A percentile compares a stretch with the other conserved stretches of the same genome.
Evolutionary conservation across 176 grass and related monocot genomes (phyloP).

Genomic region (Thalia dealbata): DNA sequence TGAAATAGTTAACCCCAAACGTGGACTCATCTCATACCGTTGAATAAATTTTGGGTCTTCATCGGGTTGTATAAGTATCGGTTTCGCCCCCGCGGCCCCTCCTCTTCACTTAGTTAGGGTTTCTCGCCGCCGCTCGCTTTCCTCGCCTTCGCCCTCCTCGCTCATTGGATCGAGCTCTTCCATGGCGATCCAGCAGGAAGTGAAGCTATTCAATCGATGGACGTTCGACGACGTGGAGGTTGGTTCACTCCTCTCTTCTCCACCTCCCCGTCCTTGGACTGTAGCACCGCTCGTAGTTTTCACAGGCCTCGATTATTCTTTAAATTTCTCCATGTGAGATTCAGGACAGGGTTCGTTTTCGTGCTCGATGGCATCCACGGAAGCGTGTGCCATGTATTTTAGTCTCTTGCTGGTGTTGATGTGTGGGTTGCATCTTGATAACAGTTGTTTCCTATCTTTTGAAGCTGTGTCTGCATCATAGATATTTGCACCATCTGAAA

Average conservation of each 20-base stretch:
- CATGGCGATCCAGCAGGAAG: slow-evolving; percentile 11
- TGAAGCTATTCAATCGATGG: slow-evolving; percentile 78
- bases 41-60: background rate
- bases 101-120: background rate
- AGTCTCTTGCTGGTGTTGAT: background rate
- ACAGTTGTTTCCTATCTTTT: background rate
- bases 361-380: too few relatives aligned
- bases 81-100: background rate
- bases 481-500: background rate
- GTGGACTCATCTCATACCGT: background rate
- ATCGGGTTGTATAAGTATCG: background rate
- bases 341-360: too few relatives aligned
- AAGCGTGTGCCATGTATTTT: too few relatives aligned
- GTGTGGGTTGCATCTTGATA: background rate
- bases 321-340: too few relatives aligned
- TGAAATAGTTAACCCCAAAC: too few relatives aligned
- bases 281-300: background rate
- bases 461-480: too few relatives aligned
- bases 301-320: background rate
- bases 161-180: background rate
- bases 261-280: too few relatives aligned
- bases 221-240: slow-evolving; percentile 71
- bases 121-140: background rate
- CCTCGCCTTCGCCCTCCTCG: background rate
- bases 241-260: background rate